Percentiles rank a stretch among this genome's conserved stretches.
Evolutionary conservation across 2,329 filamentous ascomycete genomes (phyloP).

Genomic region (Phaeosphaeria sp.): DNA sequence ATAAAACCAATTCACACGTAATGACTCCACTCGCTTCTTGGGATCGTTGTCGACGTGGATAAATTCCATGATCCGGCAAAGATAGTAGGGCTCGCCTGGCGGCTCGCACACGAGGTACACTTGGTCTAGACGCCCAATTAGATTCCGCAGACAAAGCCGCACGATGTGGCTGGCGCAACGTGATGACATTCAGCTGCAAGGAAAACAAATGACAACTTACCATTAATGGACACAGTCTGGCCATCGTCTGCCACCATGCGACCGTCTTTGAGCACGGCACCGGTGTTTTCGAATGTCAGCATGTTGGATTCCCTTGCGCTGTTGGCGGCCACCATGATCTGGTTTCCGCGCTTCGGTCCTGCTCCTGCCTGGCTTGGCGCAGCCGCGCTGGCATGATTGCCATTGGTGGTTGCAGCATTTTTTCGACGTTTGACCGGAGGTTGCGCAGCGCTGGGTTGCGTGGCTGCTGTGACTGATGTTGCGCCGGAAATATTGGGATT

Average conservation of each 20-base stretch:
- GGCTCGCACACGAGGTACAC: constrained; percentile 98
- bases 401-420: constrained; percentile 61
- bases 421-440: constrained; percentile 78
- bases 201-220: constrained; percentile 58
- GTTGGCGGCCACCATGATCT: constrained; percentile 49
- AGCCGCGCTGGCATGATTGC: constrained; percentile 43
- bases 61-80: constrained; percentile 98
- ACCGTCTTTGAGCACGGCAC: constrained; percentile 73
- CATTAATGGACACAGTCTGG: constrained; percentile 81
- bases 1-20: constrained; percentile 98
- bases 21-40: constrained; percentile 76
- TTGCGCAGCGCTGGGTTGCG: constrained; percentile 43
- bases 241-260: constrained; percentile 90
- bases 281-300: constrained; percentile 81
- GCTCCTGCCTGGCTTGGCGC: constrained; percentile 49
- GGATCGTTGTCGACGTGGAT: constrained; percentile 76
- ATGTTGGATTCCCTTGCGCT: constrained; percentile 75
- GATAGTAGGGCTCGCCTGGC: constrained; percentile 95
- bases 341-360: constrained; percentile 42
- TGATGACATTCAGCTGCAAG: constrained; percentile 29
- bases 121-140: constrained; percentile 66
- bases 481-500: constrained; percentile 60
- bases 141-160: constrained; percentile 36
- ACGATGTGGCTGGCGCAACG: constrained; percentile 39
- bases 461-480: constrained; percentile 61